Evolutionary conservation across 2,329 filamentous ascomycete species (phyloP), one percentile per base, ranked within the genome.

Genomic region (Tolypocladium sp.): DNA sequence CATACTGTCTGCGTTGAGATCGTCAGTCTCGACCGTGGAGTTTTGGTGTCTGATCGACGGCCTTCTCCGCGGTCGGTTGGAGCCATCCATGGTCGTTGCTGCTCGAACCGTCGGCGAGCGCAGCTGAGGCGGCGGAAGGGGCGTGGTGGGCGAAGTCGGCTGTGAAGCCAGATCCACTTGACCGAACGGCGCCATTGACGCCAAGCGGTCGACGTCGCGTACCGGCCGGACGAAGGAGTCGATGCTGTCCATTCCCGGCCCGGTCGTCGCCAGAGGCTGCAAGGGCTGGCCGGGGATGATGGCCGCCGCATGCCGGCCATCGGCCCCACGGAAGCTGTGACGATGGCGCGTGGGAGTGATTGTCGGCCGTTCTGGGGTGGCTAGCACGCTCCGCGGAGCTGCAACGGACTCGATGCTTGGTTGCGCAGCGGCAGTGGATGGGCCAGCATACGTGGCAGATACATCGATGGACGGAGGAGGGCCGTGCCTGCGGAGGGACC

Each of bases 1-100:
- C 68, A 88, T 84, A 67, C 93, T 92, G 63, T 97, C 93, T 13
- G 87, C 86, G 68, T 91, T 91, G 62, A 89, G 82, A 71, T 97
- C 93, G 68, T 97, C 92, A 9, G 87, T 85, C 64, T 96, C 93
- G 7, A 86, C 90, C n/a, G 90, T 94, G 22, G 93, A 97, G 63
- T 89, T 85, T 69, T 96, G 92, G 68, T 97, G 93, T 60, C 91
- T 86, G 65, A 97, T 94, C 0, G 91, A 92, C 40, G 92, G 91
- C 41, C 92, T 84, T 67, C 90, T 82, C 57, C 88, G 82, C 22
- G 83, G 77, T 60, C 86, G 80, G 52, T 76, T 75, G 5, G 79
- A 76, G 3, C 82, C 78, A 2, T 80, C 80, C 27, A 80, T 76
- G 63, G 76, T 79, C 53, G 80, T 83, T 25, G 74, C 79, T 33